These are phyloP conservation scores for Ophiostoma perfectum DNA, from an alignment of 2,329 filamentous ascomycete species.

Conservation along the genomic window DNA sequence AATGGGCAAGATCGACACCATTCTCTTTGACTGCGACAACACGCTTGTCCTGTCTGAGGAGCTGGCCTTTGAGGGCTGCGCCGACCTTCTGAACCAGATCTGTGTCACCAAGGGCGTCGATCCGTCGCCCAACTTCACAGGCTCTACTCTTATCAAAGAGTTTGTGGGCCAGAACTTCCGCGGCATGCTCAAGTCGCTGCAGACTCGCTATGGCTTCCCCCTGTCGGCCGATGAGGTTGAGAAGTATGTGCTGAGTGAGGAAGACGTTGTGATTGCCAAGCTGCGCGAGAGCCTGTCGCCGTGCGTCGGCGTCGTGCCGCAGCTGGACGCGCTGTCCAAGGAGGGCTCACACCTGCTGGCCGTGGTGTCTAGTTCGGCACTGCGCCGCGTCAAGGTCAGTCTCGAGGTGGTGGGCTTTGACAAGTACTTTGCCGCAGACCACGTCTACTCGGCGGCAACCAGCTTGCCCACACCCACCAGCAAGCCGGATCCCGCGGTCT, in stretches of 20 bases:
- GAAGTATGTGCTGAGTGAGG: slow-evolving; percentile 67
- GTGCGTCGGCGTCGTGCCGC: slow-evolving; percentile 62
- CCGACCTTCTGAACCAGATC: slow-evolving; percentile 82
- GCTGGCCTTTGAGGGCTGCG: slow-evolving; percentile 85
- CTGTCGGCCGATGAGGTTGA: slow-evolving; percentile 65
- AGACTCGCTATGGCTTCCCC: slow-evolving; percentile 68
- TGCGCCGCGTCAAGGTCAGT: slow-evolving; percentile 70
- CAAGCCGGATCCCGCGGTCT: slow-evolving; percentile 88
- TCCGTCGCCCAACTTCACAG: slow-evolving; percentile 61
- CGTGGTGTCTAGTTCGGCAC: slow-evolving; percentile 75
- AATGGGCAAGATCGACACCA: slow-evolving; percentile 54
- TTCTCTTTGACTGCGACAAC: slow-evolving; percentile 81
- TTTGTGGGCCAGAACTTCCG: slow-evolving; percentile 95
- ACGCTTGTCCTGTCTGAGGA: slow-evolving; percentile 89
- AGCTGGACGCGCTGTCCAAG: slow-evolving; percentile 59
- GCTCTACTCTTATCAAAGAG: slow-evolving; percentile 70
- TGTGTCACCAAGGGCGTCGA: slow-evolving; percentile 57
- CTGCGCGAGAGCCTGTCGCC: slow-evolving; percentile 62
- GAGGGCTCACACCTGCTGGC: slow-evolving; percentile 64
- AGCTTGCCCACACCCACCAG: slow-evolving; percentile 73
- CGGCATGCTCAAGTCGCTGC: slow-evolving; percentile 75
- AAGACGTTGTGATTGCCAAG: slow-evolving; percentile 78
- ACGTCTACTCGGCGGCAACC: slow-evolving; percentile 76
- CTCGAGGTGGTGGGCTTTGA: slow-evolving; percentile 74
- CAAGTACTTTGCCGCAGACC: slow-evolving; percentile 68